Percentiles rank a stretch among this genome's conserved stretches.
phyloP scores from a whole-genome alignment of 1,139 yeast species.

The Suhomyces anneliseae region DNA sequence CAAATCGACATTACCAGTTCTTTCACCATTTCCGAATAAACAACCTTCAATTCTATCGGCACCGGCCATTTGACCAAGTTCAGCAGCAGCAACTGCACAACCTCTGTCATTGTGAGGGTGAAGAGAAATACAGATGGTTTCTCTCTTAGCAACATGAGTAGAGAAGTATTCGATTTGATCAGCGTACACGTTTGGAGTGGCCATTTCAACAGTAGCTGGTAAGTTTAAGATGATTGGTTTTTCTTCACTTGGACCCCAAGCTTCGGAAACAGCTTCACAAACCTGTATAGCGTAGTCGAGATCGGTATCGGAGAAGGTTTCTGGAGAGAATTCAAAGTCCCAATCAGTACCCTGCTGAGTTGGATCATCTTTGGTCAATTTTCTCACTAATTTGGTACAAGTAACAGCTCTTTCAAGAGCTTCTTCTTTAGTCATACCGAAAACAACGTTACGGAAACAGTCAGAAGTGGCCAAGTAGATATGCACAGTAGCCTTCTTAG shows the following conservation, averaged over 20 bases:
- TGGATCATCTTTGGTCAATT: slow-evolving; percentile 88
- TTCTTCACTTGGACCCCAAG: slow-evolving; percentile 86
- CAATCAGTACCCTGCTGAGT: slow-evolving; percentile 69
- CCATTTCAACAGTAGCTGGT: slow-evolving; percentile 98
- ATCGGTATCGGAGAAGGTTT: slow-evolving; percentile 88
- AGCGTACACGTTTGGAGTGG: slow-evolving; percentile 92
- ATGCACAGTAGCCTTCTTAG: slow-evolving; percentile 87
- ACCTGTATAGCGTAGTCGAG: slow-evolving; percentile 79
- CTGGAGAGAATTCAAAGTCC: slow-evolving; percentile 94
- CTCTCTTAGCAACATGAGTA: slow-evolving; percentile 76
- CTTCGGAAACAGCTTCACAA: slow-evolving; percentile 92
- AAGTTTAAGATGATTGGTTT: slow-evolving; percentile 90
- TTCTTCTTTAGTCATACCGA: slow-evolving; percentile 80
- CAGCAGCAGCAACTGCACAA: slow-evolving; percentile 97
- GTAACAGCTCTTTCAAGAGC: slow-evolving; percentile 78
- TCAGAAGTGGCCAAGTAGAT: slow-evolving; percentile 91
- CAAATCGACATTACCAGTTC: slow-evolving; percentile 96
- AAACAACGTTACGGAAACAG: slow-evolving; percentile 86
- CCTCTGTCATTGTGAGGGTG: slow-evolving; percentile 98
- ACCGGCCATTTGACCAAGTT: slow-evolving; percentile 90
- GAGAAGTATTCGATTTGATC: slow-evolving; percentile 94
- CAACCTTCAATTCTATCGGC: slow-evolving; percentile 99
- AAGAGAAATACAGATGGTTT: slow-evolving; percentile 81
- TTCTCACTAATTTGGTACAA: slow-evolving; percentile 76
- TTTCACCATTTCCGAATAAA: slow-evolving; percentile 95